A percentile compares a stretch with the other conserved stretches of the same genome.
These are phyloP conservation scores for Taiozyma sp. DNA, from an alignment of 1,139 yeast species.

Conservation along the genomic window DNA sequence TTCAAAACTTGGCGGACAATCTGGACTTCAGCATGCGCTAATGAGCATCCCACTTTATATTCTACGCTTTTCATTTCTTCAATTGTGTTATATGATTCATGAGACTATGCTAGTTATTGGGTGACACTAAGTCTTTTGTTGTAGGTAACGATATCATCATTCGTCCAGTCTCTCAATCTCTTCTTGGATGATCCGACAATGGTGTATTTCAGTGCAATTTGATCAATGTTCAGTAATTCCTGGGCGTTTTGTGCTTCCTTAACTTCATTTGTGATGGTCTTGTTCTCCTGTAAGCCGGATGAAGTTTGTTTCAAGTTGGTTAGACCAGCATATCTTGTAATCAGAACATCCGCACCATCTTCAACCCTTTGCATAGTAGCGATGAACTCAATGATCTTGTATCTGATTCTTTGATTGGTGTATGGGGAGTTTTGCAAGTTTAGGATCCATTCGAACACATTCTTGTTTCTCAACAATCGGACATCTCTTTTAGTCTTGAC, in stretches of 20 bases:
- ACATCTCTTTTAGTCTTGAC: slow-evolving; percentile 46
- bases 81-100: background rate
- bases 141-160: slow-evolving; percentile 35
- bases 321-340: slow-evolving; percentile 61
- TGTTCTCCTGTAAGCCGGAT: slow-evolving; percentile 6
- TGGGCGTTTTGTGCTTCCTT: slow-evolving; percentile 20
- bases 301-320: slow-evolving; percentile 42
- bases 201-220: slow-evolving; percentile 43
- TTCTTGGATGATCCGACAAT: slow-evolving; percentile 41
- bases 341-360: slow-evolving; percentile 56
- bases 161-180: slow-evolving; percentile 59
- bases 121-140: background rate
- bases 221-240: slow-evolving; percentile 30
- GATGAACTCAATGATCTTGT: slow-evolving; percentile 39
- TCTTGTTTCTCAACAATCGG: slow-evolving; percentile 42
- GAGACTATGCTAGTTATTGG: background rate
- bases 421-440: slow-evolving; percentile 51
- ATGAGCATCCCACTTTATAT: background rate
- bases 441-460: slow-evolving; percentile 64
- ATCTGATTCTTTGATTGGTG: slow-evolving; percentile 35
- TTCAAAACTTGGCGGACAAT: slow-evolving; percentile 23
- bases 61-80: background rate
- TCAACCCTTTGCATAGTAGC: slow-evolving; percentile 49
- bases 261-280: slow-evolving; percentile 3
- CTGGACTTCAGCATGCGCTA: slow-evolving; percentile 4